Base-by-base conservation (phyloP, 768 basidiomycete species). In the Strobilomyces echinocephalus region DNA sequence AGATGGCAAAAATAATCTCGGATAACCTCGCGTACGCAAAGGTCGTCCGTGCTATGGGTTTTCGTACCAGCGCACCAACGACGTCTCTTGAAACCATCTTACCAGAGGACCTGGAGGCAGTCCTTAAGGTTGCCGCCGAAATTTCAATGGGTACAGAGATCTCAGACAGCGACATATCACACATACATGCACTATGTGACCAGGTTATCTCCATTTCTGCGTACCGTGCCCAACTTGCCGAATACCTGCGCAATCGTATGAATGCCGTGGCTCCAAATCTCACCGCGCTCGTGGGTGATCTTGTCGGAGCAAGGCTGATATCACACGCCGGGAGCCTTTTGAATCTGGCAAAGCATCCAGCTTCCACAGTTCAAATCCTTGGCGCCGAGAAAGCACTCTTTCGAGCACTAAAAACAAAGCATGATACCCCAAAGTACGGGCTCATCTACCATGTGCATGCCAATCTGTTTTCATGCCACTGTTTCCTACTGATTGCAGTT, bases 121-220 rank as follows among this genome's bases (percentile, higher is more conserved):
- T 95, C 35, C 76, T 99, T 57, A 98, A 97, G 75, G 87, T 88
- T 30, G 95, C 97, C 35, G 92, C 97, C 18, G 94, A 93, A 75
- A 90, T 99, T 57, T 97, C 94, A 34, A 99, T 99, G 97, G 97
- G 97, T 62, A 99, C 97, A 39, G 97, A 99, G 75, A 98, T 99
- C 58, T 95, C 94, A 50, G 94, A 97, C 60, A 84, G 86, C 47
- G 97, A 99, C 69, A 94, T 98, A 65, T 76, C 82, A n/a, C 95
- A 99, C 76, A 98, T 98, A 69, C 83, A 94, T 73, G 86, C 92
- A 33, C 82, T 99, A 33, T 97, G 95, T 69, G 97, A 99, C 72
- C 97, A 99, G 71, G 91, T 99, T 64, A 95, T 99, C 69, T 85
- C 93, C 57, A 98, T 99, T 70, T 86, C 94, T 35, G 80, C 86